These are phyloP conservation scores for Solanum pinnatisectum DNA, from an alignment of 257 asterid species.

Conservation along the genomic window DNA sequence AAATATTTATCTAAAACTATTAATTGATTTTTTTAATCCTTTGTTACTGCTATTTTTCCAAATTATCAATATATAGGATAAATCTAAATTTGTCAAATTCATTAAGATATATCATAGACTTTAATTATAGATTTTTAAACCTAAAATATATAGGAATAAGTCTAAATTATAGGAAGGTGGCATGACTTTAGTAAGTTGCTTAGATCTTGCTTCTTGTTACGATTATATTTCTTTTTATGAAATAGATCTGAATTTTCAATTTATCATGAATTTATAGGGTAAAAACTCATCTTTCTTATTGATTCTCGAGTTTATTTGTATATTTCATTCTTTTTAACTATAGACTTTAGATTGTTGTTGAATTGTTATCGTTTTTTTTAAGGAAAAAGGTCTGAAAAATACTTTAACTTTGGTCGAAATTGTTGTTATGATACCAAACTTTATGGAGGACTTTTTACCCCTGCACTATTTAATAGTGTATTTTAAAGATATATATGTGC, in stretches of 20 bases:
- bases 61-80: not conserved
- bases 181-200: not conserved
- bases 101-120: not conserved
- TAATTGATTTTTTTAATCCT: not conserved
- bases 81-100: not conserved
- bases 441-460: too few species aligned
- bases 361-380: not conserved
- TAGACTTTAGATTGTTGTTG: not conserved
- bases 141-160: not conserved
- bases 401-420: too few species aligned
- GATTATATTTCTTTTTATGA: not conserved
- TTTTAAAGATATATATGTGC: too few species aligned
- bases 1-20: not conserved
- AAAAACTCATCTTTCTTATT: not conserved
- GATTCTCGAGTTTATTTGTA: not conserved
- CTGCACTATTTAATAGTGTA: too few species aligned
- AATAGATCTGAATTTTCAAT: not conserved
- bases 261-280: not conserved
- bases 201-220: not conserved
- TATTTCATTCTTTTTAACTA: too few species aligned
- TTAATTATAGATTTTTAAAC: not conserved
- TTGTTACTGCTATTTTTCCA: not conserved
- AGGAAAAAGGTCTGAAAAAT: too few species aligned
- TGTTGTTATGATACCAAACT: too few species aligned
- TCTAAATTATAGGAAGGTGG: not conserved